A percentile compares a stretch with the other conserved stretches of the same genome.
Conservation (phyloP, 352 stramenopile species). For the Pythium phragmiticola region DNA sequence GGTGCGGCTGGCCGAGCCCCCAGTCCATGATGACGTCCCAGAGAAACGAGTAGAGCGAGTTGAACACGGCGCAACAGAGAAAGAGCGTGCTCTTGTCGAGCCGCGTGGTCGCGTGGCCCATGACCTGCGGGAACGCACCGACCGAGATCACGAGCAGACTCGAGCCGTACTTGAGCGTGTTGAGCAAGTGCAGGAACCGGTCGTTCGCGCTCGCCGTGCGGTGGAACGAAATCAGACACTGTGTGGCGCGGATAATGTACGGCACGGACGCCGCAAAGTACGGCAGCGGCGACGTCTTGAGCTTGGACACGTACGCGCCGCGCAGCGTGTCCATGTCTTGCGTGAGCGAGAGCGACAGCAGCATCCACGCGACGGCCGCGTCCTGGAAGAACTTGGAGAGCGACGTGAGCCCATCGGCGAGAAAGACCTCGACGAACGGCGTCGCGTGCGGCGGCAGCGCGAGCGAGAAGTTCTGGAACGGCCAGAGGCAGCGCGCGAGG, state of each 20-base stretch:
- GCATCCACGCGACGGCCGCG: conserved; percentile 52
- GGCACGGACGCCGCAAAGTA: conserved; percentile 69
- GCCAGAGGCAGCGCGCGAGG: conserved; percentile 61
- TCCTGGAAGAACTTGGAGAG: conserved; percentile 86
- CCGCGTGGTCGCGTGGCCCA: conserved; percentile 33
- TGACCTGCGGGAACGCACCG: conserved; percentile 72
- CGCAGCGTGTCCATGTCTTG: conserved; percentile 44
- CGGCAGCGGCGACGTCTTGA: conserved; percentile 68
- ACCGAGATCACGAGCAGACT: conserved; percentile 78
- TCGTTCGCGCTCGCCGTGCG: conserved; percentile 66
- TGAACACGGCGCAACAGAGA: conserved; percentile 82
- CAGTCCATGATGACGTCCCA: conserved; percentile 99
- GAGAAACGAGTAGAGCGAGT: conserved; percentile 95
- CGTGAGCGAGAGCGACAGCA: conserved; percentile 58
- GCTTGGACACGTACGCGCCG: conserved; percentile 62
- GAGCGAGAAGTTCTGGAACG: conserved; percentile 63
- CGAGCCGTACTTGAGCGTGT: conserved; percentile 87
- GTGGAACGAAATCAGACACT: conserved; percentile 83
- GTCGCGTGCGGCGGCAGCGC: conserved; percentile 49
- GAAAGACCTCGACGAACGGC: conserved; percentile 78
- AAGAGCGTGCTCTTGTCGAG: conserved; percentile 71
- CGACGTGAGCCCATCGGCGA: conserved; percentile 78
- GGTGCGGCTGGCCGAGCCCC: conserved; percentile 81
- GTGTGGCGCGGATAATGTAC: conserved; percentile 79
- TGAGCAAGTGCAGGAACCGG: conserved; percentile 78